Base-by-base conservation (phyloP, 306 rosid species). In the Vigna nakashimae region DNA sequence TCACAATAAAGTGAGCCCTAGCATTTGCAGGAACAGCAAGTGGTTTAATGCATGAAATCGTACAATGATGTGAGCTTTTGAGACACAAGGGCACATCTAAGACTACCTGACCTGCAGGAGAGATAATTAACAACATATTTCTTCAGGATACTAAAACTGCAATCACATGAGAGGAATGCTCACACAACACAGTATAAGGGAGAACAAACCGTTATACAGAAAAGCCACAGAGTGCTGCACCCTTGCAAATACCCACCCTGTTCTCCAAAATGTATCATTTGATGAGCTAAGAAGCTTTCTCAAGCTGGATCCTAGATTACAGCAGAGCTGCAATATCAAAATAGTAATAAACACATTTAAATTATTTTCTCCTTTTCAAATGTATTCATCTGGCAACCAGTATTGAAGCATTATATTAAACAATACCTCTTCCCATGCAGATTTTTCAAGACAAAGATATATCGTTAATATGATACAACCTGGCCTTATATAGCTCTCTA, bases 401-500 rank as follows among this genome's bases (percentile, higher is more conserved):
- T 66, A 58, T 71, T 18, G 55, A 22, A 76, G 56, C 65, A 75
- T 50, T 30, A 53, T 50, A 76, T 69, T 46, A 76, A 84, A 82
- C 42, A 74, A 65, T 86, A 90, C 97, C 89, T 92, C 90, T 30
- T 89, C 90, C 97, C 97, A 90, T 22, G 69, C 80, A 58, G 91
- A 81, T 50, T 87, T 85, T 71, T 87, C 85, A 34, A 89, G 88
- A 45, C 90, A 84, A 34, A 90, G 83, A 79, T 92, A 90, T 65
- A 89, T 76, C 10, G 97, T 92, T 76, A 92, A 79, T 69, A 92
- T 76, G 77, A 92, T 90, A 79, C 97, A 92, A 69, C 96, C 96
- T 63, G 97, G 96, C 89, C 89, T 90, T 71, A 92, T 90, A 75
- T 92, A 90, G 90, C 97, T 92, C 81, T 92, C 96, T 12, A 92